Conservation (phyloP, 345 rosid species). For the Boechera stricta region DNA sequence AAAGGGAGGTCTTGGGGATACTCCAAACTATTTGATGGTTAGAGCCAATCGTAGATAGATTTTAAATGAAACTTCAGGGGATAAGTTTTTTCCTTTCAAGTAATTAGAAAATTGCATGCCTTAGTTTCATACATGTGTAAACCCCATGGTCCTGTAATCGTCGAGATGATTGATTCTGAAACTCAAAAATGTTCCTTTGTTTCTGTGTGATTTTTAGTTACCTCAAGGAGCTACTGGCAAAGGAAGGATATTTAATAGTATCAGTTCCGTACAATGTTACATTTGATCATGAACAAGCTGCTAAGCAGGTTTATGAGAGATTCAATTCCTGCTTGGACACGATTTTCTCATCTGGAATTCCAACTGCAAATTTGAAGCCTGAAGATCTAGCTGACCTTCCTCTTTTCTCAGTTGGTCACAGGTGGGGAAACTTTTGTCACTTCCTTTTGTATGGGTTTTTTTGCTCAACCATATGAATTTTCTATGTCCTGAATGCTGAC, state of each 20-base stretch:
- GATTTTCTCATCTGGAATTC: slow-evolving; percentile 64
- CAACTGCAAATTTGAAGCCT: slow-evolving; percentile 58
- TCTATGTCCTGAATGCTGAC: slow-evolving; percentile 7
- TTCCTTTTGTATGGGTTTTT: not conserved
- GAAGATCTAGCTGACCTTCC: slow-evolving; percentile 69
- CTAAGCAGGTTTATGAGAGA: slow-evolving; percentile 72
- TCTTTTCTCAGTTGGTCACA: slow-evolving; percentile 86
- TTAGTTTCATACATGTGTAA: not conserved
- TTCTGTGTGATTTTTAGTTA: slow-evolving; percentile 49
- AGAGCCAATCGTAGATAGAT: not conserved
- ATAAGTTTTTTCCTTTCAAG: slow-evolving; percentile 6
- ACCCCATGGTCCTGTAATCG: not conserved
- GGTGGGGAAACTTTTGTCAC: slow-evolving; percentile 47
- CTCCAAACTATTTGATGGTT: not conserved
- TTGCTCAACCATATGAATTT: not conserved
- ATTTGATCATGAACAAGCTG: slow-evolving; percentile 83
- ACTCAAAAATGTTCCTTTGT: not conserved
- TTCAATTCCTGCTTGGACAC: slow-evolving; percentile 72
- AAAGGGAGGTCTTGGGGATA: not conserved
- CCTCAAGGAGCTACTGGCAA: slow-evolving; percentile 81
- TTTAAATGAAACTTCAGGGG: not conserved
- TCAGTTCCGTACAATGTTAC: slow-evolving; percentile 92
- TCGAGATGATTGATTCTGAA: slow-evolving; percentile 6
- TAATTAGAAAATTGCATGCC: not conserved
- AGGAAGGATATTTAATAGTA: slow-evolving; percentile 78